phyloP scores from a whole-genome alignment of 495 filamentous ascomycete genomes.

The Ramalina intermedia region DNA sequence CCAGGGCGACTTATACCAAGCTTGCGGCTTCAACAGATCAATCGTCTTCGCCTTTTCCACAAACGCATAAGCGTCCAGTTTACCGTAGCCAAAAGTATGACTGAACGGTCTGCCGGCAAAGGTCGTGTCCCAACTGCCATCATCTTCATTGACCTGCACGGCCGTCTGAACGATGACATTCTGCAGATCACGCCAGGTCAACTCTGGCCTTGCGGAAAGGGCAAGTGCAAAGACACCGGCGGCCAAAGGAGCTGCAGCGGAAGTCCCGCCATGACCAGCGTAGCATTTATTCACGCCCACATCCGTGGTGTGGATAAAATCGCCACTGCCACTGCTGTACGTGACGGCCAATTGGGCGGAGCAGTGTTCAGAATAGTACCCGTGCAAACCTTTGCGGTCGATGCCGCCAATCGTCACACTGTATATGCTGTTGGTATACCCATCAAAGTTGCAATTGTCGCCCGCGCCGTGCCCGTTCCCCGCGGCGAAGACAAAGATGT shows the following conservation, averaged over 20 bases:
- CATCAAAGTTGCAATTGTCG: slow-evolving; percentile 98
- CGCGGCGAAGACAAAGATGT: slow-evolving; percentile 92
- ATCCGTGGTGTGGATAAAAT: slow-evolving; percentile 92
- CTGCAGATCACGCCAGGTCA: slow-evolving; percentile 91
- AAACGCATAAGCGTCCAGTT: slow-evolving; percentile 74
- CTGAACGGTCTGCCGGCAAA: slow-evolving; percentile 73
- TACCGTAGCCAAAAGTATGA: slow-evolving; percentile 90
- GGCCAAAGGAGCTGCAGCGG: slow-evolving; percentile 82
- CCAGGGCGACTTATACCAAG: slow-evolving; percentile 90
- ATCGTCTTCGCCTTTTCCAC: slow-evolving; percentile 78
- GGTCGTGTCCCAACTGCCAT: slow-evolving; percentile 64
- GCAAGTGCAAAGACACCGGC: slow-evolving; percentile 91
- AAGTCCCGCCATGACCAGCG: slow-evolving; percentile 77
- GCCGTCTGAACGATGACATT: slow-evolving; percentile 77
- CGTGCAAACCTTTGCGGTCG: slow-evolving; percentile 70
- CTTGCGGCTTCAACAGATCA: slow-evolving; percentile 87
- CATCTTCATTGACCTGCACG: slow-evolving; percentile 60
- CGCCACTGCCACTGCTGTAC: slow-evolving; percentile 79
- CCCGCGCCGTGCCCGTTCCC: slow-evolving; percentile 79
- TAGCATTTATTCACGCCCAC: slow-evolving; percentile 74
- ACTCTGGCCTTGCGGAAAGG: slow-evolving; percentile 67
- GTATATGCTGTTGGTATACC: slow-evolving; percentile 98
- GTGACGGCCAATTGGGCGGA: slow-evolving; percentile 91
- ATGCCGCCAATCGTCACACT: slow-evolving; percentile 93
- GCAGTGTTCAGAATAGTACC: slow-evolving; percentile 89